Percentiles rank a stretch among this genome's conserved stretches.
phyloP scores from a whole-genome alignment of 129 eudicot species.

The Chrysanthemum seticuspe region DNA sequence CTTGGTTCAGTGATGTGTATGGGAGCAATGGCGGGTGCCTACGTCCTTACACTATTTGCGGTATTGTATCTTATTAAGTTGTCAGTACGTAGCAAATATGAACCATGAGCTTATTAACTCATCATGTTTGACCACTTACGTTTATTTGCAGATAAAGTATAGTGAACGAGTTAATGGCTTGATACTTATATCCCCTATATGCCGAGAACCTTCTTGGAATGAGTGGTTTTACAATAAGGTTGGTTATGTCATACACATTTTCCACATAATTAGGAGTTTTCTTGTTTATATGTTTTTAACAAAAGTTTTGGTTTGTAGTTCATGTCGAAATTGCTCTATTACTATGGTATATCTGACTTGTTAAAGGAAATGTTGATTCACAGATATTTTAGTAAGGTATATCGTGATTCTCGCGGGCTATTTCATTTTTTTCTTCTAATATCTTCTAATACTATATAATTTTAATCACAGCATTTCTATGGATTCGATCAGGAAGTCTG shows the following conservation, averaged over 20 bases:
- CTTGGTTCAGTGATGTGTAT: slow-evolving; percentile 98
- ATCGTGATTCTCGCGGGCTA: background rate
- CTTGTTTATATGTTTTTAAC: background rate
- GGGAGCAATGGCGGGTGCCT: slow-evolving; percentile 97
- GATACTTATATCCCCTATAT: slow-evolving; percentile 90
- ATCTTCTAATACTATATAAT: background rate
- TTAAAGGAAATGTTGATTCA: slow-evolving; percentile 72
- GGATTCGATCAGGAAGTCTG: slow-evolving; percentile 67
- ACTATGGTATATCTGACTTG: slow-evolving; percentile 70
- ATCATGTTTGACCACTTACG: slow-evolving; percentile 14
- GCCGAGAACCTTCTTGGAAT: slow-evolving; percentile 89
- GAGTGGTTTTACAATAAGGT: slow-evolving; percentile 98
- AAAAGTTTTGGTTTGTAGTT: slow-evolving; percentile 44
- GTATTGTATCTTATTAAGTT: slow-evolving; percentile 38
- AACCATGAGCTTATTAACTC: background rate
- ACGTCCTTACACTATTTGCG: slow-evolving; percentile 79
- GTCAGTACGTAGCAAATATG: background rate
- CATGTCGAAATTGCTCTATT: slow-evolving; percentile 79
- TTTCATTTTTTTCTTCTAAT: background rate
- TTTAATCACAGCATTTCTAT: slow-evolving; percentile 19
- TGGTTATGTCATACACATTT: background rate
- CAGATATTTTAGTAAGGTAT: slow-evolving; percentile 93
- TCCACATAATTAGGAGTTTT: background rate
- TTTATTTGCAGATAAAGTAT: slow-evolving; percentile 59
- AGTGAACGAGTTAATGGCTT: slow-evolving; percentile 85